Base-by-base conservation (phyloP, 176 grass and related monocot genomes). In the Musa itinerans region DNA sequence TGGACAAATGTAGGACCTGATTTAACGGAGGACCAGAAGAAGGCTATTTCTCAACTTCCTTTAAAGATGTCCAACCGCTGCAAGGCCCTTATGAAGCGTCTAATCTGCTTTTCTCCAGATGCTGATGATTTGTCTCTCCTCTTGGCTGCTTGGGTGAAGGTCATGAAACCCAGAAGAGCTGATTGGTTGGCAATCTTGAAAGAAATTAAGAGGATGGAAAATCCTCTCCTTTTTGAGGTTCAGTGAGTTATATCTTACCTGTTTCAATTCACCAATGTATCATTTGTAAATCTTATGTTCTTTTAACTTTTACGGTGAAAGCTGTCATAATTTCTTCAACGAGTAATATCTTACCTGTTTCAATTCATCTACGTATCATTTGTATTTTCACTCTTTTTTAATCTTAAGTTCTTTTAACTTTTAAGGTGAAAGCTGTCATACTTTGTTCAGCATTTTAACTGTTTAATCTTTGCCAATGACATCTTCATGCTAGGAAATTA, bases 181-280 rank as follows among this genome's bases (percentile, higher is more conserved):
- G 90, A 99, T 74, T 99, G 90, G 90, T 63, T 99, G 72, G 75
- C 83, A 22, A 81, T 89, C 68, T 65, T 99, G 16, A 94, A 88
- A 88, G 86, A 99, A 75, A 78, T 92, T 14, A 83, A 84, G 58
- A 83, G 55, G 19, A 84, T 92, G 78, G 82, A 84, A 11, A 84
- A 78, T 80, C 84, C 80, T 17, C 76, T 92, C 71, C 69, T 87
- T 58, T 70, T 83, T 13, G 80, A 92, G 88, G 95, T 94, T 8
- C 34, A 86, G 54, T 76, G 34, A 43, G 34, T 1, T 24, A 65
- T 87, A 50, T 74, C 53, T 27, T 1, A 14, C 20, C 13, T 59
- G 11, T 77, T 59, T n/a, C 22, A 19, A 7, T 9, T 27, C 27
- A 74, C 16, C 16, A 16, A 20, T 17, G 17, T 16, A 26, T 24